phyloP scores from a whole-genome alignment of 2,329 filamentous ascomycete species.

The Claviceps citrina region DNA sequence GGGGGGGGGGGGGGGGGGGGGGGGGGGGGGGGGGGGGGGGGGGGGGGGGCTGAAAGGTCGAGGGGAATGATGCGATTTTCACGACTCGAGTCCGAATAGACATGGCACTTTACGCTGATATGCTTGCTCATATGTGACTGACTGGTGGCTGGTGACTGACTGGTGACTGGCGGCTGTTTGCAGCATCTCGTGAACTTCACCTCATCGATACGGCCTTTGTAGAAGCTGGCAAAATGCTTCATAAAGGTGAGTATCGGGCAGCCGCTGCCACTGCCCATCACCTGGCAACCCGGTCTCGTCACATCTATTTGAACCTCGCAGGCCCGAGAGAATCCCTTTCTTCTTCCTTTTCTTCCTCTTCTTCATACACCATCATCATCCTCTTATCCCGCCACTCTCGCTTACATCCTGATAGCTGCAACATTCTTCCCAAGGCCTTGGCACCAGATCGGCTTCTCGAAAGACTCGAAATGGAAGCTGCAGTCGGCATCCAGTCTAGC shows the following conservation, averaged over 20 bases:
- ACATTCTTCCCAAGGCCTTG: no score
- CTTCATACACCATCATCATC: neutral
- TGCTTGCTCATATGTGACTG: no score
- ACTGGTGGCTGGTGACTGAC: neutral
- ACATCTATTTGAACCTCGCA: no score
- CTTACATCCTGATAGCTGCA: no score
- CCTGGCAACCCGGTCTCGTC: neutral
- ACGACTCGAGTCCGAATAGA: no score
- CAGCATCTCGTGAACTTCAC: neutral
- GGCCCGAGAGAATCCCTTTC: neutral
- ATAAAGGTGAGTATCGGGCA: neutral
- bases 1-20: no score
- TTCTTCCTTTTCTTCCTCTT: neutral
- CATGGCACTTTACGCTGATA: no score
- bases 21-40: no score
- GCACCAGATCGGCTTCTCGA: no score
- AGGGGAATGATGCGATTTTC: no score
- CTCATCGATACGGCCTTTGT: neutral
- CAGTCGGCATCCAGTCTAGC: constrained; percentile 3
- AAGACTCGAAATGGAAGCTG: neutral
- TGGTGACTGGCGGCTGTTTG: neutral
- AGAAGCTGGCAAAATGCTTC: neutral
- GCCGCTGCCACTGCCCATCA: neutral
- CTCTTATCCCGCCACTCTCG: no score
- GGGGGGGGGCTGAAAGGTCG: no score